Percentiles rank a stretch among this genome's conserved stretches.
Conservation (phyloP, 2,329 filamentous ascomycete species). For the Paramyrothecium sp. region DNA sequence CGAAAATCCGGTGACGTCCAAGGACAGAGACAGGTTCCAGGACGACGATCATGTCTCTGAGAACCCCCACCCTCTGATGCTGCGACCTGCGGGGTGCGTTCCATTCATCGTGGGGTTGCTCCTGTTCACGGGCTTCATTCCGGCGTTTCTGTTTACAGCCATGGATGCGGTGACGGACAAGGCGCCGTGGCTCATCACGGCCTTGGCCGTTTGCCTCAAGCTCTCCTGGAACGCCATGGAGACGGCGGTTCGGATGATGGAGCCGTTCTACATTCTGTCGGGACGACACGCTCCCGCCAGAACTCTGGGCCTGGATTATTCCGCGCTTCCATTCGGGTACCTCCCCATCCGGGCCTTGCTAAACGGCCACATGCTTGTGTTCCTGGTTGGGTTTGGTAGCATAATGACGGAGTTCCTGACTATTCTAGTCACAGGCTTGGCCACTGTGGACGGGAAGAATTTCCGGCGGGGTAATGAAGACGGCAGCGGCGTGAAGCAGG, state of each 20-base stretch:
- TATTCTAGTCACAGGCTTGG: conserved; percentile 65
- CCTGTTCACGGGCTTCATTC: conserved; percentile 56
- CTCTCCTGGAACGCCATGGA: conserved; percentile 68
- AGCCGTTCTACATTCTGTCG: conserved; percentile 71
- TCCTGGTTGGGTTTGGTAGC: conserved; percentile 67
- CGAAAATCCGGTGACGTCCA: conserved; percentile 38
- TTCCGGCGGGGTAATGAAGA: conserved; percentile 41
- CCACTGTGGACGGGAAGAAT: conserved; percentile 60
- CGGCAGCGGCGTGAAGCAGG: conserved; percentile 5
- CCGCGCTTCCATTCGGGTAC: conserved; percentile 66
- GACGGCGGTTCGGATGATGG: conserved; percentile 68
- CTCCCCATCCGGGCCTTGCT: conserved; percentile 60
- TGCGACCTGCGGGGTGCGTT: conserved; percentile 58
- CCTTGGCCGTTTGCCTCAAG: conserved; percentile 64
- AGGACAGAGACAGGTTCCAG: conserved; percentile 42
- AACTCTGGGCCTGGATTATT: conserved; percentile 71
- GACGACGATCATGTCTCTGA: conserved; percentile 48
- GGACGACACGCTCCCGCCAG: conserved; percentile 62
- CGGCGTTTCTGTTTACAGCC: conserved; percentile 59
- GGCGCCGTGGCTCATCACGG: conserved; percentile 64
- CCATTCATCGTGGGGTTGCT: conserved; percentile 59
- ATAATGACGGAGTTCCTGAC: conserved; percentile 73
- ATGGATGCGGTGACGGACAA: conserved; percentile 56
- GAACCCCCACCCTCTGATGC: conserved; percentile 69
- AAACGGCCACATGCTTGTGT: conserved; percentile 65